Conservation (phyloP, 1,284 basidiomycete genomes). For the Cryptococcus sp. region DNA sequence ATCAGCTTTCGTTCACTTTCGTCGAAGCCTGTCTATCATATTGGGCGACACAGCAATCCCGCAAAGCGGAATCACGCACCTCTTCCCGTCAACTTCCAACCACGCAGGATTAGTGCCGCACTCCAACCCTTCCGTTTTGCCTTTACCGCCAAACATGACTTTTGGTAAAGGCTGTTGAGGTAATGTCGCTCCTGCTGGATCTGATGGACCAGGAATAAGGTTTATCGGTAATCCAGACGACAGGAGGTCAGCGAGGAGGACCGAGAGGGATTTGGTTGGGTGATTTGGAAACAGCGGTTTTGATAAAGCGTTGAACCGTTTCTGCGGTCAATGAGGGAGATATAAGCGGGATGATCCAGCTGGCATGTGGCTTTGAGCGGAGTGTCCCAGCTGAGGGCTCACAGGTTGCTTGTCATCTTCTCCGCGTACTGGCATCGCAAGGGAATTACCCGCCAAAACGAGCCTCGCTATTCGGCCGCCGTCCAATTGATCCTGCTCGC, state of each 20-base stretch:
- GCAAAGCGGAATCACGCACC: constrained; percentile 32
- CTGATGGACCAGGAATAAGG: constrained; percentile 78
- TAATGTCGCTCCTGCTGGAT: constrained; percentile 83
- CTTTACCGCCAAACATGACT: constrained; percentile 76
- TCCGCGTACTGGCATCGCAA: constrained; percentile 60
- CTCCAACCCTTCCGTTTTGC: constrained; percentile 63
- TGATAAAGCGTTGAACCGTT: constrained; percentile 51
- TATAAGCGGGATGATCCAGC: neutral
- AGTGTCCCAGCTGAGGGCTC: constrained; percentile 43
- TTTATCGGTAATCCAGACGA: constrained; percentile 73
- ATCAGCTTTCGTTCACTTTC: neutral
- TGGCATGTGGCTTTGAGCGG: neutral
- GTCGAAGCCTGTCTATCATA: neutral
- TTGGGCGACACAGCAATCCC: neutral
- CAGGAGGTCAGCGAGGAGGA: constrained; percentile 68
- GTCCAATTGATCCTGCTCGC: constrained; percentile 60
- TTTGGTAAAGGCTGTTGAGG: constrained; percentile 93
- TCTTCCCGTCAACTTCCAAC: constrained; percentile 60
- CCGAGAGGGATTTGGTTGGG: constrained; percentile 70
- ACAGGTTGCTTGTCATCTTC: constrained; percentile 61
- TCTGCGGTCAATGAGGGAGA: constrained; percentile 32
- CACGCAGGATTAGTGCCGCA: constrained; percentile 91
- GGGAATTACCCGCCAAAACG: constrained; percentile 82
- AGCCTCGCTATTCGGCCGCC: constrained; percentile 74
- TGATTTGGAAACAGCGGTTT: constrained; percentile 65